Base-by-base conservation (phyloP, 2,329 filamentous ascomycete genomes). In the Sporothrix luriei region DNA sequence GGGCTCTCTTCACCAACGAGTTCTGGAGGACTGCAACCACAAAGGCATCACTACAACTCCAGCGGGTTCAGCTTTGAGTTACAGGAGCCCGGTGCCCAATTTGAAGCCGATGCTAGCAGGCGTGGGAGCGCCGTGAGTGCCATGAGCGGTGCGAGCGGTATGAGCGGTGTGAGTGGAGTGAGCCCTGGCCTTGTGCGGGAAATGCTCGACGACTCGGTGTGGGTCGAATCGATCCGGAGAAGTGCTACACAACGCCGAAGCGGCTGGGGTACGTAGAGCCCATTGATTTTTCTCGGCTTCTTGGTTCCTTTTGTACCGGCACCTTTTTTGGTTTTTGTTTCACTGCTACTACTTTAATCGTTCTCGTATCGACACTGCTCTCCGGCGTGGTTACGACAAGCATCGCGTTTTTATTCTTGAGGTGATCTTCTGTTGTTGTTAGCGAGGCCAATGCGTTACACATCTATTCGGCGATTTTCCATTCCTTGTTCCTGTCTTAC, bases 191-290 rank as follows among this genome's bases (percentile, higher is more conserved):
- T 93, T 75, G 91, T 96, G 74, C 87, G 94, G 78, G 89, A 93
- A 74, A 91, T 95, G 77, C 85, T 98, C 68, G 92, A 95, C 76
- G 91, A 94, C 76, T 95, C 92, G 21, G 90, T 91, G 19, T 98
- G 94, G 94, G 92, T 94, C 66, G 92, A 97, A 80, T 97, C 92
- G 82, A 93, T 97, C 73, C 85, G 93, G 73, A 86, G 93, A 72
- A 97, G 93, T 80, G 93, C 95, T 74, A 97, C 93, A 68, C 85
- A 85, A 68, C 81, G 82, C 66, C 82, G 80, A 73, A 74, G 73
- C 6, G 72, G 73, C 49, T 74, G 72, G 75, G 74, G 70, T 6
- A 33, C 24, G 16, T 72, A 26, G 54, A 29, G 9, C 11, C 13
- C 14, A 5, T 19, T 19, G 33, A 9, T 33, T 21, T 21, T 21